Evolutionary conservation across 257 asterid genomes (phyloP).

Genomic region (Solanum boliviense): DNA sequence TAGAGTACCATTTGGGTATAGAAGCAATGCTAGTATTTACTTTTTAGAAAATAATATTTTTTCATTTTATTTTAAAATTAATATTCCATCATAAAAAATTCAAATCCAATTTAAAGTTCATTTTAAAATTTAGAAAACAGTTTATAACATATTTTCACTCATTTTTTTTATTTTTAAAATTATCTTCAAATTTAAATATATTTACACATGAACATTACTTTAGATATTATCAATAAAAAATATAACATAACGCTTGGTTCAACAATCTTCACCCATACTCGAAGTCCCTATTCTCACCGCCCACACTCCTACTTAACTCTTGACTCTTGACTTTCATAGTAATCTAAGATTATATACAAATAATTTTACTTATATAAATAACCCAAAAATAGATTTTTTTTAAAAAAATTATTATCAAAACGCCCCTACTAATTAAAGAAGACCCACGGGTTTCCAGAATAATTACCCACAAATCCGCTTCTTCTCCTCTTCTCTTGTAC

Average conservation of each 20-base stretch:
- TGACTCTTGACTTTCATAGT: too few relatives aligned
- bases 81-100: background rate
- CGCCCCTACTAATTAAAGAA: constrained; percentile 2
- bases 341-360: too few relatives aligned
- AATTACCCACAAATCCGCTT: background rate
- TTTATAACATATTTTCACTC: too few relatives aligned
- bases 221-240: too few relatives aligned
- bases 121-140: too few relatives aligned
- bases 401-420: background rate
- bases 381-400: rapidly evolving
- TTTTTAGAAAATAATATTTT: background rate
- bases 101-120: too few relatives aligned
- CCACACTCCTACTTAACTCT: background rate
- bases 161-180: too few relatives aligned
- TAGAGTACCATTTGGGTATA: background rate
- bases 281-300: background rate
- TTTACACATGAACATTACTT: too few relatives aligned
- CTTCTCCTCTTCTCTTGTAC: background rate
- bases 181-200: too few relatives aligned
- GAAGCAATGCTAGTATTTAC: too few relatives aligned
- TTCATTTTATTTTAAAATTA: background rate
- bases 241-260: background rate
- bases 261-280: background rate
- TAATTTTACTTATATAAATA: too few relatives aligned
- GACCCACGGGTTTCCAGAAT: constrained; percentile 1